Evolutionary conservation across 129 eudicot genomes (phyloP), one percentile per base, ranked within the genome.

Genomic region (Saussurea involucrata): DNA sequence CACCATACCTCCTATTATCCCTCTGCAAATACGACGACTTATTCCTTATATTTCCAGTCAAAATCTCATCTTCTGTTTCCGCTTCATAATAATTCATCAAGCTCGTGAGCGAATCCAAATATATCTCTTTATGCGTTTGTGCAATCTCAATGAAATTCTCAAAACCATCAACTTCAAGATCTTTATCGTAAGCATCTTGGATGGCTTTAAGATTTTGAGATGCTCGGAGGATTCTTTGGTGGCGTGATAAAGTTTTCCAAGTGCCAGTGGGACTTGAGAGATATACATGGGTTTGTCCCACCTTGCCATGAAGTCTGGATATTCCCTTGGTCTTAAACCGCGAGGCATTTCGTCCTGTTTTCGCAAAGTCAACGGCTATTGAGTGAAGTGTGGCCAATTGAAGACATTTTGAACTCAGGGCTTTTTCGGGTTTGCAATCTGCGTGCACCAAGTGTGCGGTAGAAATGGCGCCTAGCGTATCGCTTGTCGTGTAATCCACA

Each of bases 331-430:
- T 63, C 88, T 88, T 53, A 95, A 61, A 66, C 3, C 32, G 46
- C 82, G 29, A 12, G 99, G 99, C 96, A 95, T 95, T 83, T 92
- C 97, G 0, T 13, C 99, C 97, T 0, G 94, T 81, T 67, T 95
- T 95, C 24, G 99, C 97, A 74, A 88, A 95, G 36, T 95, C 97
- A 24, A 95, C 99, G 0, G 99, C 99, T 96, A 95, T 95, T 0
- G 99, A 95, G 63, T 92, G 97, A 57, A 95, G 97, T 11, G 81
- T 80, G 21, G 99, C 96, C 53, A 95, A 63, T 53, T 87, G 80
- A 42, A 95, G 92, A 63, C 99, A 95, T 78, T 88, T 92, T 24
- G 83, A 33, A 68, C 92, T 92, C 71, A 92, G 32, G 22, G 97
- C 96, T 81, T 95, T 95, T 1, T 87, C 91, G 0, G 92, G 92